A percentile compares a stretch with the other conserved stretches of the same genome.
Evolutionary conservation across 805 yeast genomes (phyloP).

Genomic region (Cephaloascus albidus): DNA sequence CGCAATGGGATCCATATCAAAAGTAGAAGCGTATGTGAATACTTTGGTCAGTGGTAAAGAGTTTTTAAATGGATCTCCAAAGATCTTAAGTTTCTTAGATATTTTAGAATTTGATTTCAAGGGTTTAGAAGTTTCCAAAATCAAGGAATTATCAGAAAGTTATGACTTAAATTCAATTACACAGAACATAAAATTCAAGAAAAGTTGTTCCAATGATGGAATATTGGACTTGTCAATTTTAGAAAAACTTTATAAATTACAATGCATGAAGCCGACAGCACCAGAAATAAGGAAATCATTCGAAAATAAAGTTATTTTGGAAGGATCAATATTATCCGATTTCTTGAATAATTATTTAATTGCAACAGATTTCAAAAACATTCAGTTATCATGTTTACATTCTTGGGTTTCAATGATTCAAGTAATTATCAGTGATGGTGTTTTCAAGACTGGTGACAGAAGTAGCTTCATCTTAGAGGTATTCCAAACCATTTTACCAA

Average conservation of each 20-base stretch:
- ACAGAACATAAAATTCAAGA: conserved; percentile 21
- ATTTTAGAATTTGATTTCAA: conserved; percentile 47
- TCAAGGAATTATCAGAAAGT: conserved; percentile 6
- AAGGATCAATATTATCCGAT: conserved; percentile 17
- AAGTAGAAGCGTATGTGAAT: conserved; percentile 42
- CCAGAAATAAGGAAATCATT: conserved; percentile 13
- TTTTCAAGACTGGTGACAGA: conserved; percentile 32
- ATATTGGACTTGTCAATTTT: conserved; percentile 34
- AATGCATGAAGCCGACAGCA: conserved; percentile 11
- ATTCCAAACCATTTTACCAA: conserved; percentile 68
- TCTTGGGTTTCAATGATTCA: conserved; percentile 82
- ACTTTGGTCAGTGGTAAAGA: conserved; percentile 41
- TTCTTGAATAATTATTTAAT: conserved; percentile 36
- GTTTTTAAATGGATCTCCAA: conserved; percentile 52
- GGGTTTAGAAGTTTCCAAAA: conserved; percentile 30
- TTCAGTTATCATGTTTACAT: conserved; percentile 56
- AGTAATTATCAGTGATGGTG: conserved; percentile 57
- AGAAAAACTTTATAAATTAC: conserved; percentile 16
- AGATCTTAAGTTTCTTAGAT: conserved; percentile 62
- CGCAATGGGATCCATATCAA: conserved; percentile 33
- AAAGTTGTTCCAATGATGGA: conserved; percentile 11
- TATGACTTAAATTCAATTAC: conserved; percentile 25
- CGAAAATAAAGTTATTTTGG: conserved; percentile 16
- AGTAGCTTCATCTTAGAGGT: conserved; percentile 65
- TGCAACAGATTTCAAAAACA: conserved; percentile 34